Percentiles rank a stretch among this genome's conserved stretches.
Conservation (phyloP, 2,329 filamentous ascomycete species). For the Teratosphaeria epicoccoides region DNA sequence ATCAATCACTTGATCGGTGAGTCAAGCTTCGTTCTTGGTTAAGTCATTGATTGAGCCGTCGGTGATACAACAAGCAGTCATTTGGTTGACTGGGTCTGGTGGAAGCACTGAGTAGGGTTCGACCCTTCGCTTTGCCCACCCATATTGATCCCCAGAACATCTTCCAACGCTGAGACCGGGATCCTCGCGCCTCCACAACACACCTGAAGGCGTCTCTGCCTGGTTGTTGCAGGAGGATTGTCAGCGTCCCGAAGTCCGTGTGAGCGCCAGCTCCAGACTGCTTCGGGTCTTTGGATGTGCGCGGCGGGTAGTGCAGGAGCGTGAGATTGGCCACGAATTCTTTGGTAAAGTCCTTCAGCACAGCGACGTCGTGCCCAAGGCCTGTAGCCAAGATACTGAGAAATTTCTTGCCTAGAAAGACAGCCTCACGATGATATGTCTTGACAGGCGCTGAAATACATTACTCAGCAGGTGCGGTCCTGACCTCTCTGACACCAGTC, state of each 20-base stretch:
- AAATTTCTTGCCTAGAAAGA: constrained; percentile 12
- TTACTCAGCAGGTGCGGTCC: constrained; percentile 22
- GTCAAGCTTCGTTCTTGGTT: no score
- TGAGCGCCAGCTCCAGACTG: constrained; percentile 16
- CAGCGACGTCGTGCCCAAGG: constrained; percentile 12
- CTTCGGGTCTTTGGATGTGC: constrained; percentile 8
- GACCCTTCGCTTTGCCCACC: no score
- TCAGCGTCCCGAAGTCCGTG: constrained; percentile 35
- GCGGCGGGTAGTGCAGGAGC: constrained; percentile 16
- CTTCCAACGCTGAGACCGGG: constrained; percentile 32
- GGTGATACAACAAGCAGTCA: no score
- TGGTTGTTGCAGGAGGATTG: constrained; percentile 35
- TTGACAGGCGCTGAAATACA: constrained; percentile 4
- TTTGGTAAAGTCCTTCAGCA: constrained; percentile 18
- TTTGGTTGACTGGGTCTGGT: no score
- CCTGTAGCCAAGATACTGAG: constrained; percentile 13
- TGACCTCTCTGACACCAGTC: constrained; percentile 14
- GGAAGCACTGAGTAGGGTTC: no score
- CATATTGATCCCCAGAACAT: constrained; percentile 40
- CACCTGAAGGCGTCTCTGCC: constrained; percentile 35
- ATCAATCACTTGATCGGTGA: no score
- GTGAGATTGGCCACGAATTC: constrained; percentile 19
- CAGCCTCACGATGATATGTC: constrained; percentile 11
- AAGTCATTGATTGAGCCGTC: no score
- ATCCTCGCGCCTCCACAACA: constrained; percentile 31